phyloP scores from a whole-genome alignment of 805 yeast genomes.

The Saturnispora serradocipensis region DNA sequence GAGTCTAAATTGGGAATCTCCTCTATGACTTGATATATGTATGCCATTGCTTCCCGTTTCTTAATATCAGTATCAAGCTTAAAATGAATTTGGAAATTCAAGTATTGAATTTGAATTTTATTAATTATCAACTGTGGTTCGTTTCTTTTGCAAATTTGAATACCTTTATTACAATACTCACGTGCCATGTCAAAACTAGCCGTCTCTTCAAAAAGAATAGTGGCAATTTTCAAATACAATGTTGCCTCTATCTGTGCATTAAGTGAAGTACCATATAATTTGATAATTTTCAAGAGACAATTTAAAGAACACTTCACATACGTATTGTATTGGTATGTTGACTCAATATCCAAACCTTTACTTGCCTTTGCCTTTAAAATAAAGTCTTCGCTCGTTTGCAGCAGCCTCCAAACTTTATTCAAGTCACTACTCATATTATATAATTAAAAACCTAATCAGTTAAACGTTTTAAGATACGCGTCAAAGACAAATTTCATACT shows the following conservation, averaged over 20 bases:
- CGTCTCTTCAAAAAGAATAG: constrained; percentile 34
- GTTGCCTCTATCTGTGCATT: constrained; percentile 27
- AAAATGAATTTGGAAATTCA: constrained; percentile 32
- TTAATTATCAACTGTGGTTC: constrained; percentile 17
- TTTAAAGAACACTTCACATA: constrained; percentile 31
- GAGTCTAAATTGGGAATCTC: constrained; percentile 11
- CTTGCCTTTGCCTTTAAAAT: background rate
- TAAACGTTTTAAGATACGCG: background rate
- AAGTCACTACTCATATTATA: background rate
- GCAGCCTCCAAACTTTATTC: constrained; percentile 6
- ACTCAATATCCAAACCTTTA: constrained; percentile 9
- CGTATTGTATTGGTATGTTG: constrained; percentile 21
- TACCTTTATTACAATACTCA: constrained; percentile 25
- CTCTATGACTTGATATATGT: constrained; percentile 22
- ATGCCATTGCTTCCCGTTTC: constrained; percentile 23
- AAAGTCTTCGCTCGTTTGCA: constrained; percentile 6
- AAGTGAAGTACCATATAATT: constrained; percentile 24
- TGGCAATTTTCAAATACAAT: constrained; percentile 30
- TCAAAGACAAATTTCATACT: background rate
- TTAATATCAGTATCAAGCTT: constrained; percentile 13
- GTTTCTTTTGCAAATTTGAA: constrained; percentile 19
- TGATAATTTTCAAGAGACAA: constrained; percentile 27
- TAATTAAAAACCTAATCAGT: background rate
- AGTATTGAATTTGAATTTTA: constrained; percentile 28
- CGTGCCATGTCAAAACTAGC: constrained; percentile 33